These are phyloP conservation scores for Neodidymelliopsis sp. DNA, from an alignment of 2,329 filamentous ascomycete species.

Conservation along the genomic window DNA sequence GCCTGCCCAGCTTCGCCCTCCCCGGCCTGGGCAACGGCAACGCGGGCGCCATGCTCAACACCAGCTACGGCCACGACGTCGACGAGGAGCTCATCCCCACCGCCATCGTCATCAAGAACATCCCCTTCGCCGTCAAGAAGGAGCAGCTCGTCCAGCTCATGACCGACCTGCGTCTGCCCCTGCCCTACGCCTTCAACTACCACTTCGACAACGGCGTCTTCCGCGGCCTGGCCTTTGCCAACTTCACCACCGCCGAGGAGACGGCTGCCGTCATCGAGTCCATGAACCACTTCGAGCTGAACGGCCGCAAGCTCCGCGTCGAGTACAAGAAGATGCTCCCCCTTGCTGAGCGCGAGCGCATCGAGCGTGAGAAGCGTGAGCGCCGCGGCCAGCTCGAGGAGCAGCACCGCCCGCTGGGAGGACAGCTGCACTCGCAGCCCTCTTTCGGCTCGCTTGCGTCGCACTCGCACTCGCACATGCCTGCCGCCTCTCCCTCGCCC, in stretches of 20 bases:
- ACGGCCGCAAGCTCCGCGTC: conserved; percentile 91
- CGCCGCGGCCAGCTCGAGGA: conserved; percentile 95
- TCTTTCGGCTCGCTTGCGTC: conserved; percentile 82
- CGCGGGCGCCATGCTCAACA: conserved; percentile 47
- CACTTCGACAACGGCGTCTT: conserved; percentile 99
- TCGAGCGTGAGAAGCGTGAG: conserved; percentile 96
- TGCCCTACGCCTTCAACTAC: conserved; percentile 99
- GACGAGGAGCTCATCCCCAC: conserved; percentile 95
- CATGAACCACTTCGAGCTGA: conserved; percentile 95
- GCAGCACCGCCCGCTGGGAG: conserved; percentile 80
- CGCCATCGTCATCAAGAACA: conserved; percentile 99
- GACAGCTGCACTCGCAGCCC: conserved; percentile 79
- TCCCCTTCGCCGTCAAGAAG: conserved; percentile 97
- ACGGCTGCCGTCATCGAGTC: conserved; percentile 90
- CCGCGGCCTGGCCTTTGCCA: conserved; percentile 93
- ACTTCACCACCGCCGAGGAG: conserved; percentile 95
- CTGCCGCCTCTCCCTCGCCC: conserved; percentile 71
- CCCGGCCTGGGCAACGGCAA: conserved; percentile 49
- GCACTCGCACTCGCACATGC: conserved; percentile 65
- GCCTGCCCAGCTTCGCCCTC: conserved; percentile 51
- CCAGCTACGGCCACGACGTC: conserved; percentile 60
- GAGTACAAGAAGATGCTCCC: conserved; percentile 99
- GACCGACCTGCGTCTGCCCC: conserved; percentile 90
- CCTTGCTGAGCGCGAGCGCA: conserved; percentile 89
- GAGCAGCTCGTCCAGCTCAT: conserved; percentile 92